Base-by-base conservation (phyloP, 768 basidiomycete species). In the Lactifluus pinguis region DNA sequence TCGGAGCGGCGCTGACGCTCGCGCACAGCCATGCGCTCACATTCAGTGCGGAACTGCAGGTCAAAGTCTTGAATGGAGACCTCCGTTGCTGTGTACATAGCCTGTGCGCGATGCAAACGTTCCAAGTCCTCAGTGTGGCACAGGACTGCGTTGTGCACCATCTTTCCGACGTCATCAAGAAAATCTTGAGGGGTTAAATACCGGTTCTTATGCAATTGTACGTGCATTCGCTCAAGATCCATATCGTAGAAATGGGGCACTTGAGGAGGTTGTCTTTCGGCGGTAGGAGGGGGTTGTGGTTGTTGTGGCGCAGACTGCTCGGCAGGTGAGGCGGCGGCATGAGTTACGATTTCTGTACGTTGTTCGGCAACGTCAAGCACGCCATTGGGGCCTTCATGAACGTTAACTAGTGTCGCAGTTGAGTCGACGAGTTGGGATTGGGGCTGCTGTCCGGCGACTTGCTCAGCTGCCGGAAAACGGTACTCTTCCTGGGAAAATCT, bases 161-260 rank as follows among this genome's bases (percentile, higher is more conserved):
- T 91, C 74, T 86, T 88, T 60, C 80, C 79, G 57, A 93, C 79
- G 66, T 92, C 89, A 49, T 85, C 82, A 8, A 98, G 80, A 77
- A 99, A 97, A 57, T 91, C 86, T 59, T 86, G 83, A 0, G 92
- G 89, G 0, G 92, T 92, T 32, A 92, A 82, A 70, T 98, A 99
- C 44, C 84, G 83, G 44, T 84, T 84, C 69, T 83, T 86, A 77
- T 90, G 92, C 21, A 99, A 77, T 57, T 90, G 85, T 25, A 78
- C 76, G 67, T 95, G 89, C 83, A 99, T 92, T 64, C 81, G 83
- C 68, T 98, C 97, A 41, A 98, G 77, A 71, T 98, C 94, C 79
- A 98, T 86, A 68, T 95, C 85, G 69, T 83, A 90, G 17, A 94
- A 74, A 8, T 76, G 76, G 9, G 82, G 83, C 15, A 68, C 71